Evolutionary conservation across 1,284 basidiomycete species (phyloP), one percentile per base, ranked within the genome.

Genomic region (Salmacisia buchloeana): DNA sequence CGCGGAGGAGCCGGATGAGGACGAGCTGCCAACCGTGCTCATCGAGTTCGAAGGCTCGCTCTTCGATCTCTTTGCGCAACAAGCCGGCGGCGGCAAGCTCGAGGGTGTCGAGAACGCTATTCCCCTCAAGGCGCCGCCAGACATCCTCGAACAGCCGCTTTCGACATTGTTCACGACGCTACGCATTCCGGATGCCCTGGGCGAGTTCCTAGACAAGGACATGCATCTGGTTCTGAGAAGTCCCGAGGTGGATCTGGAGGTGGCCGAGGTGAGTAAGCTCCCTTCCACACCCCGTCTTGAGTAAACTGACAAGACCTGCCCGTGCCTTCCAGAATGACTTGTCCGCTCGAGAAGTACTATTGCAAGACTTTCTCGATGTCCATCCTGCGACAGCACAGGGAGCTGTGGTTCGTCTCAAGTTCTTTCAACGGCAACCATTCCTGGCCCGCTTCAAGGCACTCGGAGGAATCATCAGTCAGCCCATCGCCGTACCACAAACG

Each of bases 191-290:
- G 65, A 71, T 2, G 73, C 74, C 1, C 70, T 79, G 0, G 77
- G 77, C 54, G 77, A 78, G n/a, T 79, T 79, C 58, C 69, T 79
- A 36, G 77, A 79, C 38, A 73, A 74, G 12, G 67, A 67, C 10
- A 74, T 68, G 12, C 73, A 72, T 59, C 68, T 79, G 74, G 92
- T 97, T 12, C 81, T 99, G 71, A 89, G 93, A 74, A 94, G 92
- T 76, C 92, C 94, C 23, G 49, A 54, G 29, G 49, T 54, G 15
- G 49, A 54, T 18, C 29, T 54, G 29, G 49, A 54, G 0, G 91
- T 54, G 29, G 21, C 29, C 13, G 49, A 94, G 83, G 92, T 92
- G 69, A 58, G 83, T 49, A 3, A 23, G 49, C 45, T 21, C 27
- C 34, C 59, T 60, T 23, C 31, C 52, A 52, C 36, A 41, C 34